Evolutionary conservation across 345 rosid species (phyloP).

Genomic region (Citrus hindsii): DNA sequence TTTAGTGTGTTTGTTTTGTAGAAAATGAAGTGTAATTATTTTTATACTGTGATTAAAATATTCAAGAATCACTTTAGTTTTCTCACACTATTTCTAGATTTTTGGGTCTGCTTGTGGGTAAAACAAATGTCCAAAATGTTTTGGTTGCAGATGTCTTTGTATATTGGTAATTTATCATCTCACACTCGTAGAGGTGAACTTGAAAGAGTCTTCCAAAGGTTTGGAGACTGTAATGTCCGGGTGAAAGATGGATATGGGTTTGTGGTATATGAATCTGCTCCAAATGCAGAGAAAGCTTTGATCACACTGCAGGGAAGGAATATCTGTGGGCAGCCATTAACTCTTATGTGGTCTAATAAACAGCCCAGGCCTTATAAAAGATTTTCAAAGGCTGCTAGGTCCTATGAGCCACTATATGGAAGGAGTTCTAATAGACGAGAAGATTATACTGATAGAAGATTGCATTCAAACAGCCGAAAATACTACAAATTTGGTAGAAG

Average conservation of each 20-base stretch:
- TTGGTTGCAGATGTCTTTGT: slow-evolving; percentile 42
- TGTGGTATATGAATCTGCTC: slow-evolving; percentile 43
- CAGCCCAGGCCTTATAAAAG: slow-evolving; percentile 37
- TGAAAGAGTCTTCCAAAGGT: slow-evolving; percentile 38
- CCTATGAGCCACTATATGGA: slow-evolving; percentile 11
- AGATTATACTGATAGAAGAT: slow-evolving; percentile 9
- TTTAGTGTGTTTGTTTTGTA: neutral
- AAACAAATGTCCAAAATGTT: neutral
- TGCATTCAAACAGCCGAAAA: slow-evolving; percentile 13
- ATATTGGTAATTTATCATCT: slow-evolving; percentile 39
- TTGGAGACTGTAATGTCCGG: slow-evolving; percentile 38
- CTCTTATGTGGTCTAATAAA: slow-evolving; percentile 52
- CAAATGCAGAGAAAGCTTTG: slow-evolving; percentile 48
- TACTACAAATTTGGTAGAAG: slow-evolving; percentile 14
- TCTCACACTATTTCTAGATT: neutral
- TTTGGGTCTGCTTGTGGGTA: neutral
- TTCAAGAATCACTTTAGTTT: neutral
- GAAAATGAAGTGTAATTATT: neutral
- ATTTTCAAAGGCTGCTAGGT: slow-evolving; percentile 15
- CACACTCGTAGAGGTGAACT: slow-evolving; percentile 33
- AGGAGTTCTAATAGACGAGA: slow-evolving; percentile 17
- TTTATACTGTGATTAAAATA: neutral
- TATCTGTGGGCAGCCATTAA: slow-evolving; percentile 40
- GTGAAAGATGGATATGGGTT: slow-evolving; percentile 52
- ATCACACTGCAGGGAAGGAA: slow-evolving; percentile 32